Evolutionary conservation across 176 grass and related monocot species (phyloP), one percentile per base, ranked within the genome.

Genomic region (Saccharum spontaneum): DNA sequence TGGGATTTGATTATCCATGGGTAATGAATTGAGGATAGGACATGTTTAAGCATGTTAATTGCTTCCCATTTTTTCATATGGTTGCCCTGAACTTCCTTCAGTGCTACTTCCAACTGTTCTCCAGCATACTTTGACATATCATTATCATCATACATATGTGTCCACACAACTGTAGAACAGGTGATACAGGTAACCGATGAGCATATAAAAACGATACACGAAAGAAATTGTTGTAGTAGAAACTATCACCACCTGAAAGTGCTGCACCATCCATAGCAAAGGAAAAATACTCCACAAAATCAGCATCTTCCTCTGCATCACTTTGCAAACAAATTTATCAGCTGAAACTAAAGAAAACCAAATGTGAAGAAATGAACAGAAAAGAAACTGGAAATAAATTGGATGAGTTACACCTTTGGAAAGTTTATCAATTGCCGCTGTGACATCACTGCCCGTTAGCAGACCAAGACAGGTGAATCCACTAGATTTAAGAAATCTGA

Each of bases 1-100:
- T 91, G 76, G 75, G 86, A 92, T 89, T 97, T 94, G 86, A 97
- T 83, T 89, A 86, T 86, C 90, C 89, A 98, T 81, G 89, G 75
- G 71, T 93, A 98, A 81, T 85, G 45, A 88, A 90, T 57, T 63
- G 90, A 93, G 26, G 88, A 84, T 59, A 98, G 76, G 61, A 89
- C 83, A 77, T 70, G 85, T 67, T 90, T 91, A 83, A 93, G 67
- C 87, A 93, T 90, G 67, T 81, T 87, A 81, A 97, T 84, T 83
- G 92, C 86, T 89, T 89, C 78, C 94, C 92, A 97, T 45, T 86
- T 94, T 68, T 38, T 77, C 82, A 44, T 81, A 68, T 69, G 43
- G 79, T 83, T 87, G 57, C 79, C 89, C 39, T 86, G 84, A 60
- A 93, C 87, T 83, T 86, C 72, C 33, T 86, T 90, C 37, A 95